Conservation (phyloP, 2,329 filamentous ascomycete species). For the Xylariaceae sp. region DNA sequence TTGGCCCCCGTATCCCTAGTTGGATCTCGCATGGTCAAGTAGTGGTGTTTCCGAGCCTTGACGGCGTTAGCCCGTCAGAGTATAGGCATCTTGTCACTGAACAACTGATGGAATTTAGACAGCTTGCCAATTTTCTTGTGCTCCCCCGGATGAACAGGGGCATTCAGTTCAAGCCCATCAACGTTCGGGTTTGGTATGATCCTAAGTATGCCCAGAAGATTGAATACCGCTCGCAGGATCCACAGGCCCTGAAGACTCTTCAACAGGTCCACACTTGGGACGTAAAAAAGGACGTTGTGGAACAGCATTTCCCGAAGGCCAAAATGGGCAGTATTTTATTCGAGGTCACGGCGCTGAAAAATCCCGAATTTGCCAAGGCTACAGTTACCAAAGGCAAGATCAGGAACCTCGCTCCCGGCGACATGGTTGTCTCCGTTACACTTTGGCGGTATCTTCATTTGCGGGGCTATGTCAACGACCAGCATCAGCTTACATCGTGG, state of each 20-base stretch:
- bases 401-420: constrained; percentile 57
- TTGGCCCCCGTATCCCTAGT: constrained; percentile 72
- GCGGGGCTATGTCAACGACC: constrained; percentile 73
- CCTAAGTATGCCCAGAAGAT: constrained; percentile 62
- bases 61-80: constrained; percentile 71
- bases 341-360: constrained; percentile 62
- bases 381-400: constrained; percentile 57
- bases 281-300: constrained; percentile 56
- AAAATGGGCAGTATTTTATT: constrained; percentile 47
- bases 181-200: constrained; percentile 80
- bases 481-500: constrained; percentile 78
- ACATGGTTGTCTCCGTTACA: constrained; percentile 66
- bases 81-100: constrained; percentile 75
- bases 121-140: constrained; percentile 71
- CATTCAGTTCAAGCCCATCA: constrained; percentile 73
- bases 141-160: constrained; percentile 76
- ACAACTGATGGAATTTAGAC: constrained; percentile 68
- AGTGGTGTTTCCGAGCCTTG: constrained; percentile 74
- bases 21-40: constrained; percentile 78
- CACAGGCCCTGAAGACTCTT: constrained; percentile 40
- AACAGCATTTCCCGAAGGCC: constrained; percentile 42
- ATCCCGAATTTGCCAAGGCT: constrained; percentile 62
- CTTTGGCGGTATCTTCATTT: constrained; percentile 88
- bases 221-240: constrained; percentile 49
- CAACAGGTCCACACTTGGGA: constrained; percentile 60